Percentiles rank a stretch among this genome's conserved stretches.
Evolutionary conservation across 2,329 filamentous ascomycete genomes (phyloP).

Genomic region (Trichoderma sp.): DNA sequence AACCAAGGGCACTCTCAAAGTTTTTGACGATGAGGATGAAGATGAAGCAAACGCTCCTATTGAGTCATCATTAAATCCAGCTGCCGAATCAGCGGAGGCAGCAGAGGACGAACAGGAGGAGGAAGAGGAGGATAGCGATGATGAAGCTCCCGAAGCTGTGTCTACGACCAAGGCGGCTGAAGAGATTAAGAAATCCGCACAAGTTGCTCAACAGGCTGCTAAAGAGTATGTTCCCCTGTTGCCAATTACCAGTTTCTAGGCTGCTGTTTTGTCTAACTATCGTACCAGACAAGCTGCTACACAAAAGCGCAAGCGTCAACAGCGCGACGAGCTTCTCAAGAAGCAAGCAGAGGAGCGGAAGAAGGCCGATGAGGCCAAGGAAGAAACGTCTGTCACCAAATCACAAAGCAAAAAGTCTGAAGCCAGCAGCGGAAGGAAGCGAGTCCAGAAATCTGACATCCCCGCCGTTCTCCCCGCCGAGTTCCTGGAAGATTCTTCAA

Average conservation of each 20-base stretch:
- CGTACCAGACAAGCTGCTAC: conserved; percentile 52
- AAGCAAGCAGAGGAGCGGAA: conserved; percentile 59
- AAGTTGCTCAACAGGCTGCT: conserved; percentile 54
- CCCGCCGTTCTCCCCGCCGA: conserved; percentile 57
- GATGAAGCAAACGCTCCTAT: conserved; percentile 29
- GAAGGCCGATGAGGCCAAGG: conserved; percentile 37
- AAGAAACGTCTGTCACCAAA: conserved; percentile 33
- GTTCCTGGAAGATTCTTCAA: conserved; percentile 57
- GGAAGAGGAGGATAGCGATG: conserved; percentile 52
- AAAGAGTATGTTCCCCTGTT: conserved; percentile 52
- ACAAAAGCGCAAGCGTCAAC: conserved; percentile 59
- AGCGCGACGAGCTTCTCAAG: conserved; percentile 58
- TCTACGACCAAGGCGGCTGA: conserved; percentile 55
- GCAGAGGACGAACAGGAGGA: conserved; percentile 48
- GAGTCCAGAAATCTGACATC: conserved; percentile 43
- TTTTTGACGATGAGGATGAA: conserved; percentile 44
- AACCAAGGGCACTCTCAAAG: conserved; percentile 38
- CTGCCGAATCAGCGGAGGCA: conserved; percentile 33
- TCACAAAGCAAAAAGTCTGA: conserved; percentile 31
- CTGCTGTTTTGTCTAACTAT: background rate
- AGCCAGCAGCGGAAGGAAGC: conserved; percentile 32
- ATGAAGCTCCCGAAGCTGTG: conserved; percentile 63
- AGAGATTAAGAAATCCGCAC: conserved; percentile 50
- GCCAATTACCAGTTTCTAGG: background rate
- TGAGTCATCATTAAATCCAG: background rate